Evolutionary conservation across 371 early-diverging fungal species (phyloP).

Genomic region (Sporodiniella umbellata): DNA sequence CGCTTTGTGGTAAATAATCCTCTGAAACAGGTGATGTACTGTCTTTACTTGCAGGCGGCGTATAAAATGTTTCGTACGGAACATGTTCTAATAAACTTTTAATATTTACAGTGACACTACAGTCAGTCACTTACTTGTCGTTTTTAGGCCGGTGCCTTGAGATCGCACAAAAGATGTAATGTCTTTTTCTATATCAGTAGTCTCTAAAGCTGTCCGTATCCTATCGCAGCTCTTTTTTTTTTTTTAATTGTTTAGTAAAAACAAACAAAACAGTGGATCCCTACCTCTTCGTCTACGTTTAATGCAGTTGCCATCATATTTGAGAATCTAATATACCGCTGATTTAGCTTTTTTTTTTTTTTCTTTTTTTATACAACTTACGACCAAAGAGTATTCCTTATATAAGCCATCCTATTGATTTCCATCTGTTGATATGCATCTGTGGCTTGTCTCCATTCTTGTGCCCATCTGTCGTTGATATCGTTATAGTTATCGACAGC

Average conservation of each 20-base stretch:
- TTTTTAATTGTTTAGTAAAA: constrained; percentile 1
- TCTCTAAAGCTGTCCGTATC: constrained; percentile 39
- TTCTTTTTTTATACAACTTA: constrained; percentile 16
- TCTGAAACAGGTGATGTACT: not conserved
- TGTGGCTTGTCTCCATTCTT: constrained; percentile 33
- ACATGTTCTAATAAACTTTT: constrained; percentile 9
- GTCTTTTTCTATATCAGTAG: constrained; percentile 34
- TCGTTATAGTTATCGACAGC: constrained; percentile 30
- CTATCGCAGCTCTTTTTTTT: constrained; percentile 31
- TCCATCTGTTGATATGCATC: constrained; percentile 44
- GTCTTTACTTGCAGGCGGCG: not conserved
- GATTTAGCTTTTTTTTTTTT: not conserved
- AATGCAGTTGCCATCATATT: constrained; percentile 45
- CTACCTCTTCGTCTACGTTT: constrained; percentile 45
- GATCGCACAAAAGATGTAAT: constrained; percentile 28
- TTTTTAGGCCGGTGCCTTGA: constrained; percentile 28
- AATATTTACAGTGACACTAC: too few relatives aligned
- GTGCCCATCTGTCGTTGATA: constrained; percentile 32
- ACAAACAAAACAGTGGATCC: too few relatives aligned
- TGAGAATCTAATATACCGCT: constrained; percentile 25
- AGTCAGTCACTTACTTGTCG: constrained; percentile 31
- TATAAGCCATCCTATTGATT: constrained; percentile 32
- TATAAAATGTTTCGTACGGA: constrained; percentile 4
- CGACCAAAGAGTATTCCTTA: constrained; percentile 39
- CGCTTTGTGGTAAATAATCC: not conserved